Evolutionary conservation across 306 rosid genomes (phyloP).

Genomic region (Benincasa hispida): DNA sequence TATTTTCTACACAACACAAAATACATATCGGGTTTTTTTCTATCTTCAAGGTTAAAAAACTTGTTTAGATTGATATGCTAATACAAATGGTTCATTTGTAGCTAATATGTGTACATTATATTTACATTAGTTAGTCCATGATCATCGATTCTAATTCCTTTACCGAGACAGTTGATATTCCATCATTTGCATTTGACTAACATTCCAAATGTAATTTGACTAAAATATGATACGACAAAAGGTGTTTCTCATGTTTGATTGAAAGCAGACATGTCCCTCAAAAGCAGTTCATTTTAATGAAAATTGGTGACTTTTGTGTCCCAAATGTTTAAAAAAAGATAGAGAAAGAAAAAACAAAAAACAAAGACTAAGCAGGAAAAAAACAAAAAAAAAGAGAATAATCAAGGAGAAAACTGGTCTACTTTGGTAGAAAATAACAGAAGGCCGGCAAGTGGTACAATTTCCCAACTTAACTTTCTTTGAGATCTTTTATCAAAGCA

Average conservation of each 20-base stretch:
- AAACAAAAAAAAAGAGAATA: no score
- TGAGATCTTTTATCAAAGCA: conserved; percentile 7
- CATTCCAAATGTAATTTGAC: not conserved
- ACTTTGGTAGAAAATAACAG: not conserved
- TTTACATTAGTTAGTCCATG: no score
- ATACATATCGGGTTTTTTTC: no score
- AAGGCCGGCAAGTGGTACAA: conserved; percentile 11
- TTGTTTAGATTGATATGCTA: no score
- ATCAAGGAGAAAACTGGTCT: not conserved
- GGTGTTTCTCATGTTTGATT: not conserved
- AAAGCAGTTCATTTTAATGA: conserved; percentile 1
- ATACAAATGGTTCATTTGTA: no score
- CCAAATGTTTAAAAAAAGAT: not conserved
- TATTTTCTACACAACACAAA: no score
- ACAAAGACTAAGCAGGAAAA: not conserved
- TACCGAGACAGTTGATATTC: no score
- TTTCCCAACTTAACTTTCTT: conserved; percentile 8
- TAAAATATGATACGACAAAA: not conserved
- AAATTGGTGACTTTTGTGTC: not conserved
- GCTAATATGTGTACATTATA: no score
- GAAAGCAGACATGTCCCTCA: not conserved
- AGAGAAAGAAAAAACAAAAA: not conserved
- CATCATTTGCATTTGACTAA: no score
- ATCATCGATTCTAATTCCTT: no score
- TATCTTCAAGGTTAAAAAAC: no score